phyloP scores from a whole-genome alignment of 805 yeast species.

The Kregervanrija pseudodelftensis region DNA sequence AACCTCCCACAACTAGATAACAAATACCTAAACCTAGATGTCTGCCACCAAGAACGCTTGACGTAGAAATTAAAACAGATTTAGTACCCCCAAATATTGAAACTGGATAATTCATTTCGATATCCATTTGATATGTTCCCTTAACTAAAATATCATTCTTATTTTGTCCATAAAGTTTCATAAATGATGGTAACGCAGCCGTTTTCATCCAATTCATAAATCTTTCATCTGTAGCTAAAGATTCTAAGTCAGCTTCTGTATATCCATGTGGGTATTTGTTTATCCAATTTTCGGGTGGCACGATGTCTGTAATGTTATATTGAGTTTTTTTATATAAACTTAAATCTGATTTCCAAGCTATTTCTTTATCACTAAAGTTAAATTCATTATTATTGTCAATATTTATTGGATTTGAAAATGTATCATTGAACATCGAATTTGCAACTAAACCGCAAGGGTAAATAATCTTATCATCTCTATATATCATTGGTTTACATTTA shows the following conservation, averaged over 20 bases:
- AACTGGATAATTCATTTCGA: slow-evolving; percentile 79
- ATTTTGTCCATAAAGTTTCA: slow-evolving; percentile 75
- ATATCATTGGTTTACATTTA: slow-evolving; percentile 47
- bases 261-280: slow-evolving; percentile 79
- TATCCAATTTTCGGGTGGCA: slow-evolving; percentile 93
- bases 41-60: slow-evolving; percentile 80
- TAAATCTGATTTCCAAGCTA: slow-evolving; percentile 82
- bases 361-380: slow-evolving; percentile 45
- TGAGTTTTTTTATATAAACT: slow-evolving; percentile 64
- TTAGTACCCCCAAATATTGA: slow-evolving; percentile 83
- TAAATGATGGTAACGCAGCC: slow-evolving; percentile 85
- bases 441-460: slow-evolving; percentile 97
- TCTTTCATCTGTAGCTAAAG: slow-evolving; percentile 68
- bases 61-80: slow-evolving; percentile 72
- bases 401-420: slow-evolving; percentile 49
- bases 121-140: slow-evolving; percentile 65
- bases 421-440: slow-evolving; percentile 86
- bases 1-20: slow-evolving; percentile 75
- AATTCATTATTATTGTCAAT: slow-evolving; percentile 29
- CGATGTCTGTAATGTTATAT: slow-evolving; percentile 63
- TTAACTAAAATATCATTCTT: slow-evolving; percentile 34
- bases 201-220: slow-evolving; percentile 98
- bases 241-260: slow-evolving; percentile 73
- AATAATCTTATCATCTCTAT: slow-evolving; percentile 33
- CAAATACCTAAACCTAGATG: slow-evolving; percentile 80